phyloP scores from a whole-genome alignment of 1,284 basidiomycete genomes.

The Rhodofomes roseus region DNA sequence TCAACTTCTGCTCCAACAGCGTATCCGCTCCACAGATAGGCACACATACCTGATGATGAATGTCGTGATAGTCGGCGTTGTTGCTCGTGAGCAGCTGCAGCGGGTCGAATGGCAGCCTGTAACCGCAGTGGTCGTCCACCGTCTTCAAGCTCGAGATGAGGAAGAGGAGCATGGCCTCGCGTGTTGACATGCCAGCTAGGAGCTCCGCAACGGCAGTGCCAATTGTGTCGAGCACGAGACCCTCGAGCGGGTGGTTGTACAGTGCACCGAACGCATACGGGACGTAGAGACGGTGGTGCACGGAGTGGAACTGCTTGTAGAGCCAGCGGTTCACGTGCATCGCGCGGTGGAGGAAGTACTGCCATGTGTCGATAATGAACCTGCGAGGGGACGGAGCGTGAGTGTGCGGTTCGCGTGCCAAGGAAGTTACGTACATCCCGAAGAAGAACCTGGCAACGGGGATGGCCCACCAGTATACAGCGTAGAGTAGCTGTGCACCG shows the following conservation, averaged over 20 bases:
- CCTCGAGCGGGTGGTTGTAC: constrained; percentile 97
- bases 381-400: constrained; percentile 37
- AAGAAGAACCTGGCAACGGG: constrained; percentile 74
- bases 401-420: constrained; percentile 5
- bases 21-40: too few relatives aligned
- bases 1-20: not conserved
- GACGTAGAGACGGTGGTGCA: constrained; percentile 95
- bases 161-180: constrained; percentile 88
- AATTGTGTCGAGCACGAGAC: constrained; percentile 80
- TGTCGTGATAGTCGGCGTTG: constrained; percentile 97
- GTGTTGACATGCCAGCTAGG: constrained; percentile 67
- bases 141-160: constrained; percentile 87
- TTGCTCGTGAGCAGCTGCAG: constrained; percentile 88
- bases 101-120: constrained; percentile 85
- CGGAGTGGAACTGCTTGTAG: constrained; percentile 91
- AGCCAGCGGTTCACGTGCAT: constrained; percentile 93
- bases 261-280: constrained; percentile 97
- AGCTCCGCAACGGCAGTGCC: constrained; percentile 81
- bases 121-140: constrained; percentile 97
- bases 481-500: constrained; percentile 58
- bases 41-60: constrained; percentile 85
- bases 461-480: constrained; percentile 93
- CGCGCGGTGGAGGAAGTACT: constrained; percentile 92
- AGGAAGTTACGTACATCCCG: constrained; percentile 70
- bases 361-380: constrained; percentile 96